Evolutionary conservation across 1,284 basidiomycete species (phyloP), one percentile per base, ranked within the genome.

Genomic region (Ustilago trichophora): DNA sequence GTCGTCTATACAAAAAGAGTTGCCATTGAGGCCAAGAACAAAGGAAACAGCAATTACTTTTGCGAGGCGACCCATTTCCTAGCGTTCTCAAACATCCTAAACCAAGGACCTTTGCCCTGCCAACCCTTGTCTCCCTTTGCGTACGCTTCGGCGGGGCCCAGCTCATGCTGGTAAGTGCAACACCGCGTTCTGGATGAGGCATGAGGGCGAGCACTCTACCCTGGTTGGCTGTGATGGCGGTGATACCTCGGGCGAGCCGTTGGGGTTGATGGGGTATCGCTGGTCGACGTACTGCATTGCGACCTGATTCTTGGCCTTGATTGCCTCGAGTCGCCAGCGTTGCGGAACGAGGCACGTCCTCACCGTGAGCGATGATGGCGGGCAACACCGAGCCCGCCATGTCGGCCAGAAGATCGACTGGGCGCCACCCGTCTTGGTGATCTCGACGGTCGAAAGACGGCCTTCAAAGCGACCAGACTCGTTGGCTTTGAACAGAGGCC

Each of bases 311-410:
- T 57, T 41, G 3, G 43, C 16, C 44, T 64, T 64, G 54, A 54
- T 52, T 16, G 51, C 34, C 31, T 66, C 57, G 19, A 65, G 38
- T 63, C 65, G n/a, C 38, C 55, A 2, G 37, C 34, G 18, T 46
- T 42, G 24, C 42, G 46, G 82, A 95, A 97, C 4, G 88, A 86
- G 1, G 87, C 91, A 34, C 93, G 87, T 35, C 95, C 95, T 98
- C 96, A 16, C 95, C 95, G 80, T 99, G 95, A 0, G 96, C 95
- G 46, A 98, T 90, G 15, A 93, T 91, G 19, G 97, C 90, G 9
- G 96, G 95, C 8, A 99, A 82, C 71, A 87, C 87, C 8, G 91
- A 90, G 18, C 91, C 92, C 13, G 83, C 87, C 92, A 99, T 97
- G 62, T 89, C 89, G 35, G 87, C 86, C 57, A 98, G 85, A 98